Evolutionary conservation across 441 rosid genomes (phyloP).

Genomic region (Syzygium malaccense): DNA sequence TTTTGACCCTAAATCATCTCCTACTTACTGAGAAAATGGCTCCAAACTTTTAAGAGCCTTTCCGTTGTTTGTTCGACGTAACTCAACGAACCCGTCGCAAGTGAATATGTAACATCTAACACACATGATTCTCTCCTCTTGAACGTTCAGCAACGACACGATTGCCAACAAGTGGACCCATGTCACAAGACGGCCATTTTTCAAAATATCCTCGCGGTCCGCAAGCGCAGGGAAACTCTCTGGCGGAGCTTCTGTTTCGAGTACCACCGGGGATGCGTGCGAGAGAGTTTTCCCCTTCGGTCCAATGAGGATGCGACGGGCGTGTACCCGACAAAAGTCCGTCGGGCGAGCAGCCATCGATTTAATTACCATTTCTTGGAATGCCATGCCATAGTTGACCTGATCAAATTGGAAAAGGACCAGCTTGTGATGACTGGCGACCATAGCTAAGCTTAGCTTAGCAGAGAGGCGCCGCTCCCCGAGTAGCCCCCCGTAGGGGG

Average conservation of each 20-base stretch:
- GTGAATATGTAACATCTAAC: background rate
- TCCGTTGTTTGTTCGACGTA: background rate
- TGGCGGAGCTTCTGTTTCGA: background rate
- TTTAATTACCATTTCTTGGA: background rate
- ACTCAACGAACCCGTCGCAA: background rate
- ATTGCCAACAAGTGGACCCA: accelerated
- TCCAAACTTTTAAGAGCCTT: background rate
- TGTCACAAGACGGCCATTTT: accelerated
- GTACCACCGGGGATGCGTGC: background rate
- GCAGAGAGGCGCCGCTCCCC: too few species aligned
- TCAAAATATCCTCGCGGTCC: background rate
- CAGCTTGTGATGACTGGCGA: background rate
- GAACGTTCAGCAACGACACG: too few species aligned
- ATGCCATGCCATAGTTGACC: background rate
- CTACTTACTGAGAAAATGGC: background rate
- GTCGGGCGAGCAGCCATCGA: background rate
- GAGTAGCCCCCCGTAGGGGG: background rate
- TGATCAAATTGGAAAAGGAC: background rate
- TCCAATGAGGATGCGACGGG: background rate
- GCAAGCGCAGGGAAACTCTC: accelerated
- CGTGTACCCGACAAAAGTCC: background rate
- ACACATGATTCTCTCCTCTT: background rate
- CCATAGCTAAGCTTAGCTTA: background rate
- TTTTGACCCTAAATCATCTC: background rate
- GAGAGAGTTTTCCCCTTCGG: background rate